Evolutionary conservation across 2,329 filamentous ascomycete species (phyloP), one percentile per base, ranked within the genome.

Genomic region (Calonectria pteridis): DNA sequence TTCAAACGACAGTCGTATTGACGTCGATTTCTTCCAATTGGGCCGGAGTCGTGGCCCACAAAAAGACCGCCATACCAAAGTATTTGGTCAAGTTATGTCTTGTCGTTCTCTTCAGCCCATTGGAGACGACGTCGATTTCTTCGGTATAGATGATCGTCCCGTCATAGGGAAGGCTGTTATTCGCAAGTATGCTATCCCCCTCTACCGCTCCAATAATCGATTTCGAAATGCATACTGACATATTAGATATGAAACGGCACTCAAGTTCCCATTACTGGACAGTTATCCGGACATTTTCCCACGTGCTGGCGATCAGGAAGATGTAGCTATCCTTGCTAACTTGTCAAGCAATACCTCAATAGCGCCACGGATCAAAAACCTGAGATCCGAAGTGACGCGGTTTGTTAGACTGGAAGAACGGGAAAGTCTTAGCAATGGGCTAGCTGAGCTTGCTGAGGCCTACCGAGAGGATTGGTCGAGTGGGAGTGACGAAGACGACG

Each of bases 391-490:
- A 16, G 92, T 94, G 16, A 85, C 90, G 20, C 90, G 92, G 74
- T 88, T 91, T 14, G 88, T 96, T 20, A 87, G 88, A 0, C 79
- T 96, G 4, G 95, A 97, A 73, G 96, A 98, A 81, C 90, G 96
- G 51, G 97, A 99, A 84, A 88, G 88, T 3, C 87, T 98, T n/a
- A 91, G 92, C 58, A 97, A 98, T 81, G 92, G 94, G 16, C 87
- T 99, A 49, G 92, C 94, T 29, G 93, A 94, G 73, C 92, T 98
- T 79, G 93, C 94, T 1, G 96, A 98, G 81, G 94, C 94, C 73
- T 98, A 98, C 83, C 92, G 95, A 78, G 94, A 97, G 74, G 95
- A 95, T 1, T 98, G 95, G 94, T 92, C 92, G 16, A 95, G 93
- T 80, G 95, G 92, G 29, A 93, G 91, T 72, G 94, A 94, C 78